Conservation (phyloP, 2,329 filamentous ascomycete genomes). For the Pestalotiopsis fici region DNA sequence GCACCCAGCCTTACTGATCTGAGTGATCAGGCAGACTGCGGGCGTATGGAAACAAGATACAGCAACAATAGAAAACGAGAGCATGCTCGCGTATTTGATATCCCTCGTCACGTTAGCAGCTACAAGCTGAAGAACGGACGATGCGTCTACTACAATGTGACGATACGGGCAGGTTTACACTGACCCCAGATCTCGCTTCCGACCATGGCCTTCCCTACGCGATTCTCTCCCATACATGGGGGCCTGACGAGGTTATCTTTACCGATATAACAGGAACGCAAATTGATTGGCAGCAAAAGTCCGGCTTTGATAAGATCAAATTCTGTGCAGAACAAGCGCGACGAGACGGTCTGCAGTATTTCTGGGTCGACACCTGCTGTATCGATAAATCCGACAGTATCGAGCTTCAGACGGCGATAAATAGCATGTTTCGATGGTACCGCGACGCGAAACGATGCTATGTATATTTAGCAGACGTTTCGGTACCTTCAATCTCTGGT, state of each 20-base stretch:
- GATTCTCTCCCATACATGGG: conserved; percentile 18
- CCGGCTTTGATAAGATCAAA: conserved; percentile 14
- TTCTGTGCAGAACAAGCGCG: conserved; percentile 17
- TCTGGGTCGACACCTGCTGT: too few relatives aligned
- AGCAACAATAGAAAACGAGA: not conserved
- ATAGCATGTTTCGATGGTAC: conserved; percentile 8
- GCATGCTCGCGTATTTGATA: not conserved
- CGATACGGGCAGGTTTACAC: not conserved
- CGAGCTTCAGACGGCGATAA: conserved; percentile 13
- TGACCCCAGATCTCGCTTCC: not conserved
- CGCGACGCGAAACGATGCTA: not conserved
- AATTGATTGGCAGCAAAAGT: conserved; percentile 11
- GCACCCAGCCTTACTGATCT: not conserved
- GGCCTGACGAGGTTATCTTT: conserved; percentile 15
- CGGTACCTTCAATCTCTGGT: not conserved
- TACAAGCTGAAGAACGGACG: not conserved
- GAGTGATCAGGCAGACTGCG: not conserved
- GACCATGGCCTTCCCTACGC: conserved; percentile 15
- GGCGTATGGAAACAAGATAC: not conserved
- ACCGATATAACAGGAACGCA: conserved; percentile 10
- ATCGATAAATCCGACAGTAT: conserved; percentile 14
- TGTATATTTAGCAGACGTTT: conserved; percentile 3
- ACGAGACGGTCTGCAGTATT: conserved; percentile 10
- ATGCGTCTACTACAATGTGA: not conserved
- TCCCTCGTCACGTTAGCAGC: not conserved